Conservation (phyloP, 2,329 filamentous ascomycete genomes). For the Hymenoscyphus infarciens region DNA sequence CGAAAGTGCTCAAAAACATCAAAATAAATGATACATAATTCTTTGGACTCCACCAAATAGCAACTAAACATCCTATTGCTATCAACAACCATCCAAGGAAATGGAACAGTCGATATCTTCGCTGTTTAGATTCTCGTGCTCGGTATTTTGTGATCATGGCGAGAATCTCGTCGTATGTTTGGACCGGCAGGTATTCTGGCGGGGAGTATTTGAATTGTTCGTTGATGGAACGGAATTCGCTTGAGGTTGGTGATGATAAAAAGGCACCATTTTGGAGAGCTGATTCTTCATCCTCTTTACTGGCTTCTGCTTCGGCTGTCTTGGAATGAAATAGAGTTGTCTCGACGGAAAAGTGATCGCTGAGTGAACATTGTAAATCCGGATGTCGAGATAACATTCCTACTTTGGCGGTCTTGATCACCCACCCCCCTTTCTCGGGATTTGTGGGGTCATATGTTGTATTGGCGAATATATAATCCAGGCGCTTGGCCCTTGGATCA, state of each 20-base stretch:
- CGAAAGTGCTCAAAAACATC: conserved; percentile 74
- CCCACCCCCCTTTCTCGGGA: conserved; percentile 51
- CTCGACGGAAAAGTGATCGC: conserved; percentile 91
- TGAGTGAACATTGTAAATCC: conserved; percentile 76
- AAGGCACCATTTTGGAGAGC: conserved; percentile 29
- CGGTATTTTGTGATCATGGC: conserved; percentile 66
- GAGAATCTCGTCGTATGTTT: conserved; percentile 70
- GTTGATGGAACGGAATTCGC: conserved; percentile 22
- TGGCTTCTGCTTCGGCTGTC: conserved; percentile 16
- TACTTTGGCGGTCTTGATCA: conserved; percentile 66
- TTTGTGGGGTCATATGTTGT: conserved; percentile 41
- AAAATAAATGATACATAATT: conserved; percentile 79
- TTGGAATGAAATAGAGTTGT: conserved; percentile 55
- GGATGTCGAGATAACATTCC: conserved; percentile 82
- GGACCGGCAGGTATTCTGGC: conserved; percentile 40
- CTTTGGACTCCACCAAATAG: conserved; percentile 78
- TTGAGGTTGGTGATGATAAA: conserved; percentile 26
- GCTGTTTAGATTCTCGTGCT: conserved; percentile 67
- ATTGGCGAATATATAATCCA: conserved; percentile 91
- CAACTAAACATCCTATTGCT: conserved; percentile 71
- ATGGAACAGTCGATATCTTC: conserved; percentile 67
- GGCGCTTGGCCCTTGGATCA: conserved; percentile 75
- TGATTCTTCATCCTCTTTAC: conserved; percentile 22
- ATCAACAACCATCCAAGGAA: conserved; percentile 66
- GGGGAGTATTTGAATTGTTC: conserved; percentile 25